Conservation (phyloP, 768 basidiomycete genomes). For the Hydnomerulius pinastri region DNA sequence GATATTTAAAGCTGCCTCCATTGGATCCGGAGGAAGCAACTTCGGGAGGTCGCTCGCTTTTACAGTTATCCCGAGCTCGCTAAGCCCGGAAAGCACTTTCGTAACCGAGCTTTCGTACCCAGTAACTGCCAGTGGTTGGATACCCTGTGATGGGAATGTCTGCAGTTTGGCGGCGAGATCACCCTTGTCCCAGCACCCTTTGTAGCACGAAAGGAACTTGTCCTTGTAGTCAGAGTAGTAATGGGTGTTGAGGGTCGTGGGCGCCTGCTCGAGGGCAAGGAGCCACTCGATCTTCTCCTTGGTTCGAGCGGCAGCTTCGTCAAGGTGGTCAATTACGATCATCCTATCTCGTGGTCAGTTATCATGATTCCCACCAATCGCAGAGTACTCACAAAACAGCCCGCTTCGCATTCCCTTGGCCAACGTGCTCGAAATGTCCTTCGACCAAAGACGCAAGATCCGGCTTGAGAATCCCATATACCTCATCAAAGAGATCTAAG, state of each 20-base stretch:
- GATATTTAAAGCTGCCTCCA: slow-evolving; percentile 57
- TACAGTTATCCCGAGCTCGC: slow-evolving; percentile 25
- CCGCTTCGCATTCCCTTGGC: slow-evolving; percentile 51
- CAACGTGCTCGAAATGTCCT: slow-evolving; percentile 49
- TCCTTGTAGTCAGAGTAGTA: slow-evolving; percentile 48
- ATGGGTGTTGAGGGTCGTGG: slow-evolving; percentile 50
- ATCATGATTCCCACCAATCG: not conserved
- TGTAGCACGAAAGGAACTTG: slow-evolving; percentile 52
- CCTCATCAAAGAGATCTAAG: slow-evolving; percentile 39
- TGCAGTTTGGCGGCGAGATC: slow-evolving; percentile 2
- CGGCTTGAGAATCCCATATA: slow-evolving; percentile 37
- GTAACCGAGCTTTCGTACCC: slow-evolving; percentile 26
- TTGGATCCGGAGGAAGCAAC: slow-evolving; percentile 48
- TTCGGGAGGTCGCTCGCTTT: slow-evolving; percentile 46
- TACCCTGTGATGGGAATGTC: too few relatives aligned
- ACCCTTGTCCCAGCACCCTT: slow-evolving; percentile 21
- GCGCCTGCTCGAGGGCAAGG: slow-evolving; percentile 44
- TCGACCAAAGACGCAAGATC: slow-evolving; percentile 44
- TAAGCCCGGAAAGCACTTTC: slow-evolving; percentile 24
- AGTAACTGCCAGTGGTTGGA: too few relatives aligned
- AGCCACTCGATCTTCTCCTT: slow-evolving; percentile 47
- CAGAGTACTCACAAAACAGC: slow-evolving; percentile 40
- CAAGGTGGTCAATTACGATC: slow-evolving; percentile 49
- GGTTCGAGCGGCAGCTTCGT: slow-evolving; percentile 39
- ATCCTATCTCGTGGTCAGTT: slow-evolving; percentile 32